Conservation (phyloP, 305 asterid genomes). For the Andrographis paniculata region DNA sequence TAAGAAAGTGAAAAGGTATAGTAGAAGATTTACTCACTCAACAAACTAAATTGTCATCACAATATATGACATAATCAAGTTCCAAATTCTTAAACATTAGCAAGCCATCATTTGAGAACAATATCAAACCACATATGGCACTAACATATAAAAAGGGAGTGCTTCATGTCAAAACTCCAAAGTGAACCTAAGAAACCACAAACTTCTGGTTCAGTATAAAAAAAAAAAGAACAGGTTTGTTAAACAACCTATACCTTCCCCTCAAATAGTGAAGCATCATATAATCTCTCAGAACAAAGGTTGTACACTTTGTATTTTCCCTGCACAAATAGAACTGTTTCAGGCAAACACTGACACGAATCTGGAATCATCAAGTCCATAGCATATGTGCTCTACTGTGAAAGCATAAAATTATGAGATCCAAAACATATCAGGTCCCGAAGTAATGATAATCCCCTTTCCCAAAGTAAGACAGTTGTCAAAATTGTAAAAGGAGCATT, state of each 20-base stretch:
- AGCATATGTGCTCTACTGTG: no score
- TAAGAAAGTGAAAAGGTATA: conserved; percentile 11
- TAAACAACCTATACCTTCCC: conserved; percentile 63
- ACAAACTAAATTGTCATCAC: conserved; percentile 4
- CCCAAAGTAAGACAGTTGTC: no score
- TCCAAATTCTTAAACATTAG: conserved; percentile 1
- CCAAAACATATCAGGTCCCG: no score
- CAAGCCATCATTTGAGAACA: background rate
- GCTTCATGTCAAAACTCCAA: background rate
- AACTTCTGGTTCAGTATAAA: conserved; percentile 9
- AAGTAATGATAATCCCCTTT: no score
- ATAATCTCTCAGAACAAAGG: conserved; percentile 96
- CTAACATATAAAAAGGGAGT: background rate
- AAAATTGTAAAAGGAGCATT: no score
- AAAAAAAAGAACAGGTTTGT: conserved; percentile 7
- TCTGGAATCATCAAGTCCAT: background rate
- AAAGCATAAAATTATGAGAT: background rate
- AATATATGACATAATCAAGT: conserved; percentile 8
- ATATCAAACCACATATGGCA: background rate
- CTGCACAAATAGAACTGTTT: conserved; percentile 35
- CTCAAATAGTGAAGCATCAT: conserved; percentile 90
- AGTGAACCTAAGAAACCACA: conserved; percentile 5
- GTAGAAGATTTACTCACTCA: conserved; percentile 6
- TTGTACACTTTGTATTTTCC: conserved; percentile 93
- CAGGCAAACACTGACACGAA: background rate